Evolutionary conservation across 352 stramenopile genomes (phyloP).

Genomic region (Plasmopara viticola): DNA sequence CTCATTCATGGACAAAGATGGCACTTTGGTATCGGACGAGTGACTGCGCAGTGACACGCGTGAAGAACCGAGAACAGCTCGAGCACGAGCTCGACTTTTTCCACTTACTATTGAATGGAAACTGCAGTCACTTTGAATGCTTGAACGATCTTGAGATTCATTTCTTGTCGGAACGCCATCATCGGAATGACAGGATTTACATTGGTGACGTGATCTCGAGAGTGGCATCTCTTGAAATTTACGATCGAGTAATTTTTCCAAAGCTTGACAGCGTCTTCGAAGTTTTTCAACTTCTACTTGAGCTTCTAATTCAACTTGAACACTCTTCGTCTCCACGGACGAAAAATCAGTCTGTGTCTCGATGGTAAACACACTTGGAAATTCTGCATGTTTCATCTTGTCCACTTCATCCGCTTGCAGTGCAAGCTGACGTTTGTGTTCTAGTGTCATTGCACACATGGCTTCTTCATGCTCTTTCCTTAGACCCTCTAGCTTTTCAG

Average conservation of each 20-base stretch:
- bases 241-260: conserved; percentile 48
- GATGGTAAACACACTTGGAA: conserved; percentile 4
- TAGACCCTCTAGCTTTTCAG: conserved; percentile 5
- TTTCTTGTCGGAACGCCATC: conserved; percentile 13
- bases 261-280: conserved; percentile 37
- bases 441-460: conserved; percentile 9
- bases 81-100: conserved; percentile 21
- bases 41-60: conserved; percentile 8
- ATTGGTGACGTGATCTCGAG: conserved; percentile 15
- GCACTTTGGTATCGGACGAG: conserved; percentile 15
- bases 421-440: conserved; percentile 24
- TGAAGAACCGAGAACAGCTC: conserved; percentile 22
- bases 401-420: conserved; percentile 15
- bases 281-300: conserved; percentile 36
- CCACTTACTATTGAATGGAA: conserved; percentile 8
- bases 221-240: conserved; percentile 45
- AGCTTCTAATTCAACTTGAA: conserved; percentile 3
- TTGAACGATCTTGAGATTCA: conserved; percentile 5
- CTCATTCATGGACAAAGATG: conserved; percentile 18
- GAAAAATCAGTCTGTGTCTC: conserved; percentile 21
- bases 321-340: conserved; percentile 2
- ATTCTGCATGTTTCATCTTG: conserved; percentile 2
- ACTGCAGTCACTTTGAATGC: conserved; percentile 11
- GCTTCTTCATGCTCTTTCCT: conserved; percentile 18
- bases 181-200: conserved; percentile 27